Evolutionary conservation across 164 flowering plant species (phyloP).

Genomic region (Berberis thunbergii): DNA sequence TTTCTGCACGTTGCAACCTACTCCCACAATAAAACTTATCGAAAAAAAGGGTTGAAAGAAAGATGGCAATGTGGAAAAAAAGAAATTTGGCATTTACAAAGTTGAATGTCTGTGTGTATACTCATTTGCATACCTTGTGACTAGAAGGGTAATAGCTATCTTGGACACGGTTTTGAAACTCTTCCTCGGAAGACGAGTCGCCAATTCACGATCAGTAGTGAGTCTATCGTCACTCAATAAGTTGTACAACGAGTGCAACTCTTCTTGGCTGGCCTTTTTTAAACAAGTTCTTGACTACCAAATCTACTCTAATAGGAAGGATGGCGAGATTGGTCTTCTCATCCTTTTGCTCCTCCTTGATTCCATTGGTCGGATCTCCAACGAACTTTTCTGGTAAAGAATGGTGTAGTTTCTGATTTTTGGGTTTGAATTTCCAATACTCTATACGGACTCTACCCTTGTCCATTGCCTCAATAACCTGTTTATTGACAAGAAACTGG

Average conservation of each 20-base stretch:
- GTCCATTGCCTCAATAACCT: slow-evolving; percentile 49
- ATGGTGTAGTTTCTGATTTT: slow-evolving; percentile 22
- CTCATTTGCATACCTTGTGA: background rate
- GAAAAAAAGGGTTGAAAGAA: background rate
- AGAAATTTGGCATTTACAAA: slow-evolving; percentile 7
- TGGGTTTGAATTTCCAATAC: slow-evolving; percentile 70
- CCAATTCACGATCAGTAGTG: slow-evolving; percentile 16
- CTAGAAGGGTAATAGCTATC: slow-evolving; percentile 13
- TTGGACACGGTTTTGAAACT: slow-evolving; percentile 34
- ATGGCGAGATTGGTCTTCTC: background rate
- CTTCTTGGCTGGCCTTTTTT: slow-evolving; percentile 63
- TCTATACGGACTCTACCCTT: slow-evolving; percentile 44
- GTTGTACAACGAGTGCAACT: slow-evolving; percentile 35
- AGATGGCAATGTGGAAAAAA: background rate
- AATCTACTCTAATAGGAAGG: no score
- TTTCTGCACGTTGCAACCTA: background rate
- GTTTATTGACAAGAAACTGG: background rate
- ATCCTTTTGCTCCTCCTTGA: slow-evolving; percentile 9
- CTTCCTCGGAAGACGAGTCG: slow-evolving; percentile 38
- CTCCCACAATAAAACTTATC: background rate
- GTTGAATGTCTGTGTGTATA: background rate
- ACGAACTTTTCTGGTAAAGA: slow-evolving; percentile 9
- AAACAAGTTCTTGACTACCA: slow-evolving; percentile 35
- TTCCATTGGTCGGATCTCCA: slow-evolving; percentile 2
- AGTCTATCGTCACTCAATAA: slow-evolving; percentile 26